These are phyloP conservation scores for Phytophthora pinifolia DNA, from an alignment of 352 stramenopile species.

Conservation along the genomic window DNA sequence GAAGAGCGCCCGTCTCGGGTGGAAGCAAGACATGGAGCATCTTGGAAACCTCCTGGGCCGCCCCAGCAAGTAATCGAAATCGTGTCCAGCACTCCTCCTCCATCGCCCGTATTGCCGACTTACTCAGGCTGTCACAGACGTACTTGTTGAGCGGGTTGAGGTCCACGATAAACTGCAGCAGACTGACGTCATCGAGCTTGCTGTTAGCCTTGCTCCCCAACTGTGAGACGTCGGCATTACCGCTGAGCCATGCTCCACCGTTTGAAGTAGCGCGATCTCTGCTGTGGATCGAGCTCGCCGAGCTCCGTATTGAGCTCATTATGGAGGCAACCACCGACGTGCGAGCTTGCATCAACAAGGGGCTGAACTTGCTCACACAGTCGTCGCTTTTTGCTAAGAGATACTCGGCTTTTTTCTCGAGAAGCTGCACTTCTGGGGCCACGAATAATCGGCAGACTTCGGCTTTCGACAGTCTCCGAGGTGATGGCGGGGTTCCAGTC, in stretches of 20 bases:
- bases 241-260: constrained; percentile 14
- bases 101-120: constrained; percentile 37
- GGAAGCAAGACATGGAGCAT: constrained; percentile 11
- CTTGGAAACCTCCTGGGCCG: constrained; percentile 30
- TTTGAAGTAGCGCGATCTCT: constrained; percentile 40
- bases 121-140: constrained; percentile 36
- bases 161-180: constrained; percentile 48
- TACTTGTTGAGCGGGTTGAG: constrained; percentile 49
- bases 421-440: constrained; percentile 41
- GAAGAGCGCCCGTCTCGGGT: constrained; percentile 1
- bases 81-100: constrained; percentile 66
- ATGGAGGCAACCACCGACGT: constrained; percentile 34
- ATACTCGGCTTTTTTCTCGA: constrained; percentile 57
- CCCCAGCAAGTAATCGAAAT: constrained; percentile 43
- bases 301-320: constrained; percentile 24
- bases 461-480: constrained; percentile 5
- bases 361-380: constrained; percentile 34
- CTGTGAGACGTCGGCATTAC: constrained; percentile 6
- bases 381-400: constrained; percentile 40
- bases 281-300: constrained; percentile 23
- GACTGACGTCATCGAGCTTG: constrained; percentile 8
- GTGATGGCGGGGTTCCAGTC: background rate
- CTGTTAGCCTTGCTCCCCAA: background rate
- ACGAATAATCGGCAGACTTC: constrained; percentile 33
- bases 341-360: constrained; percentile 8